Base-by-base conservation (phyloP, 495 filamentous ascomycete species). In the Aspergillus sclerotioniger region DNA sequence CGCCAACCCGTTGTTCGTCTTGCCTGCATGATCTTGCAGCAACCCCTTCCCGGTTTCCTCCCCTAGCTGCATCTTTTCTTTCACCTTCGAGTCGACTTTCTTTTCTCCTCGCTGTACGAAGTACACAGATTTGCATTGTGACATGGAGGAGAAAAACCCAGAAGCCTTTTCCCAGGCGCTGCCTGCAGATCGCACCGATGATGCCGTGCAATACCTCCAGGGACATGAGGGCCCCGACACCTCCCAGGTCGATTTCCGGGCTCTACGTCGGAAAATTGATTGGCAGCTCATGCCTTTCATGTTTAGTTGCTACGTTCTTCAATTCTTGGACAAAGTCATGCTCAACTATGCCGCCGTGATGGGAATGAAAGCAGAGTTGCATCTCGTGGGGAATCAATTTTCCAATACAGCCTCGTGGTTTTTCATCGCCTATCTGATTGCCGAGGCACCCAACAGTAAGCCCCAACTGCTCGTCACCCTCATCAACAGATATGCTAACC, bases 321-420 rank as follows among this genome's bases (percentile, higher is more conserved):
- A 88, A 66, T 87, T 85, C 58, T 66, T 87, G 33, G 86, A 88
- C 67, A 88, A 88, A 69, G 80, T 86, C 44, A 77, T 84, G 53
- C 72, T 87, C 56, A 87, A 87, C 56, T 85, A 85, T 67, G 82
- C 82, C 5, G 80, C 80, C 16, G 76, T 85, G 16, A 84, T 85
- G 83, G 80, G 80, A 8, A 63, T 85, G 3, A 71, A 69, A 20
- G 69, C 71, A 31, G 72, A 82, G 33, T 66, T 84, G 8, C 70
- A 76, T 3, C 67, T 84, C 16, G 59, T 66, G 2, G 77, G 75
- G 3, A 80, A 85, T 48, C 72, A 85, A 8, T 84, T 83, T 60
- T 72, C 76, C 29, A 80, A 81, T 60, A 72, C 71, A 2, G 79
- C 82, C 5, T 82, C 80, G 12, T 73, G 72, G 44, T 83, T 85